These are phyloP conservation scores for Paecilomyces niveus DNA, from an alignment of 2,329 filamentous ascomycete species.

Conservation along the genomic window DNA sequence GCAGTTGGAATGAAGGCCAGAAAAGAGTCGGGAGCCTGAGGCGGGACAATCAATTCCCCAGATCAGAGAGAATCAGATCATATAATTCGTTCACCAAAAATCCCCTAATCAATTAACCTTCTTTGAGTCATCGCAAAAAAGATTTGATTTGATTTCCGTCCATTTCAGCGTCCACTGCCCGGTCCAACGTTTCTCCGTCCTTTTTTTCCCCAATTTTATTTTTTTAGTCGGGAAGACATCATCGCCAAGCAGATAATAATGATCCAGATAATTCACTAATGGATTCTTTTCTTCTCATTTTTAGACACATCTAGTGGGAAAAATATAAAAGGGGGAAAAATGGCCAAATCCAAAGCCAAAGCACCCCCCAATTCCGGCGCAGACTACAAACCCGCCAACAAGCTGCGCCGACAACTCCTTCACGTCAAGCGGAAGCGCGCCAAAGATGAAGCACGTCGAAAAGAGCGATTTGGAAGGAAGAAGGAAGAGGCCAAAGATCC, in stretches of 20 bases:
- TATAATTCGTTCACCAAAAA: too few species aligned
- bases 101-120: too few species aligned
- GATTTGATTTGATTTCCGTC: too few species aligned
- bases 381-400: slow-evolving; percentile 61
- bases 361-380: slow-evolving; percentile 39
- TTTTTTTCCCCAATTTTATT: not conserved
- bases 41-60: not conserved
- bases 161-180: not conserved
- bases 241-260: too few species aligned
- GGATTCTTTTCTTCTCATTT: slow-evolving; percentile 17
- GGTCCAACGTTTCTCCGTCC: not conserved
- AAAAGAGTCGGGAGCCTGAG: not conserved
- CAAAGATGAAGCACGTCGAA: slow-evolving; percentile 65
- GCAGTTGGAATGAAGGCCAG: too few species aligned
- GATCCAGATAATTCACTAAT: not conserved
- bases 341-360: slow-evolving; percentile 26
- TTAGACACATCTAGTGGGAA: not conserved
- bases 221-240: not conserved
- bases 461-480: slow-evolving; percentile 69
- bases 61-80: too few species aligned
- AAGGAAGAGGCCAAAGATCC: slow-evolving; percentile 83
- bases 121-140: too few species aligned
- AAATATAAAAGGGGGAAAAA: not conserved
- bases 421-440: slow-evolving; percentile 74
- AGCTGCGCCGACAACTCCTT: slow-evolving; percentile 68